Conservation (phyloP, 768 basidiomycete genomes). For the Lentinula aciculospora region DNA sequence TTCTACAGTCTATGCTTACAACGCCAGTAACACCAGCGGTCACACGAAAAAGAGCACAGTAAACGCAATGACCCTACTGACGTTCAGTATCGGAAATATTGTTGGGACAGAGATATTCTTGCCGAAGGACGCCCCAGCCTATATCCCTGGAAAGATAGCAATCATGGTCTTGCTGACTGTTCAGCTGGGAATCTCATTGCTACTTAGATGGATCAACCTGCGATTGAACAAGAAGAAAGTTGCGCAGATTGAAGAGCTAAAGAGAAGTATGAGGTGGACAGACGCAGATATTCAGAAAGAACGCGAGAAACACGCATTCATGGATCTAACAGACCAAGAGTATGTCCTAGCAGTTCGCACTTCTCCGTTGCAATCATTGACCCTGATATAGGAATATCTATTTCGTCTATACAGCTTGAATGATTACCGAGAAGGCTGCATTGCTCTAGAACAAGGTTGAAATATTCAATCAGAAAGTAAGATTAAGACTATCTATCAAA, state of each 20-base stretch:
- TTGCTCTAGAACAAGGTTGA: background rate
- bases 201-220: slow-evolving; percentile 50
- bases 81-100: slow-evolving; percentile 56
- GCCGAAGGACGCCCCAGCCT: slow-evolving; percentile 53
- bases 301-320: slow-evolving; percentile 55
- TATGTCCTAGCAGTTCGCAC: slow-evolving; percentile 23
- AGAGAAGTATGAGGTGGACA: slow-evolving; percentile 46
- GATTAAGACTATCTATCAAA: no score
- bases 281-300: slow-evolving; percentile 53
- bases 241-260: slow-evolving; percentile 34
- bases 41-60: slow-evolving; percentile 68
- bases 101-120: slow-evolving; percentile 61
- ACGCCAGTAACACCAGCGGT: slow-evolving; percentile 57
- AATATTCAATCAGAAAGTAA: no score
- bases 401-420: slow-evolving; percentile 50
- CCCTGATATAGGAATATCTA: slow-evolving; percentile 44
- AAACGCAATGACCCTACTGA: slow-evolving; percentile 52
- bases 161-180: slow-evolving; percentile 54
- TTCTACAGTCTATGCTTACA: slow-evolving; percentile 54
- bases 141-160: slow-evolving; percentile 62
- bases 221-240: slow-evolving; percentile 46
- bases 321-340: slow-evolving; percentile 61
- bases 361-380: background rate
- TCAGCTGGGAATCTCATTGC: slow-evolving; percentile 41
- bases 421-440: background rate